Evolutionary conservation across 2,329 filamentous ascomycete species (phyloP), one percentile per base, ranked within the genome.

Genomic region (Didymosphaeria variabile): DNA sequence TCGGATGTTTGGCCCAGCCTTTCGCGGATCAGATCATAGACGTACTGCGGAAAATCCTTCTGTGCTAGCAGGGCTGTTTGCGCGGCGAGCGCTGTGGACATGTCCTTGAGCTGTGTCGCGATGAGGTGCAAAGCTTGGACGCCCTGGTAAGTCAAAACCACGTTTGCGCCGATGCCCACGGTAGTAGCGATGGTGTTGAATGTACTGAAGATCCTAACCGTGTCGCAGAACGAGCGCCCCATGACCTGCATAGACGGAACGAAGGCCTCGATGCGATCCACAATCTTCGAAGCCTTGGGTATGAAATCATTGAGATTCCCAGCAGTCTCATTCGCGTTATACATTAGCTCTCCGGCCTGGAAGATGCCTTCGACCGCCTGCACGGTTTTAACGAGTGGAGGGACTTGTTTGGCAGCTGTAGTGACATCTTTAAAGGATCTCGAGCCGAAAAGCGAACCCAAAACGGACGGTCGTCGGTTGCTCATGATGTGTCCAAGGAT

Each of bases 21-120:
- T 36, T 60, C 52, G n/a, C 40, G 29, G n/a, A 60, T 36, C 47
- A 60, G 45, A 31, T 60, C 58, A 29, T 60, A 60, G 15, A 60
- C 58, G 36, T 60, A 56, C 31, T 57, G 58, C 5, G 58, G 52
- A 17, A 60, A 60, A 54, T 59, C 57, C 19, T 54, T 59, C 32
- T 59, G 57, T 17, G 57, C 57, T 5, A 59, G 45, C 8, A 59
- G 50, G 3, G 57, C 57, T 23, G 57, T 59, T n/a, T 59, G 57
- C 12, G 57, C 57, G 6, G 57, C 57, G 0, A 59, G 50, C n/a
- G 38, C 26, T 26, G 57, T 47, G 8, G 57, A 59, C 3, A 59
- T 31, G 17, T 59, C 57, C 23, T 54, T 54, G 19, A 59, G 40
- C 1, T 26, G 29, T 26, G 57, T 49, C 19, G 57, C 57, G 32